Percentiles rank a stretch among this genome's conserved stretches.
Conservation (phyloP, 495 filamentous ascomycete genomes). For the Chaetomidium leptoderma region DNA sequence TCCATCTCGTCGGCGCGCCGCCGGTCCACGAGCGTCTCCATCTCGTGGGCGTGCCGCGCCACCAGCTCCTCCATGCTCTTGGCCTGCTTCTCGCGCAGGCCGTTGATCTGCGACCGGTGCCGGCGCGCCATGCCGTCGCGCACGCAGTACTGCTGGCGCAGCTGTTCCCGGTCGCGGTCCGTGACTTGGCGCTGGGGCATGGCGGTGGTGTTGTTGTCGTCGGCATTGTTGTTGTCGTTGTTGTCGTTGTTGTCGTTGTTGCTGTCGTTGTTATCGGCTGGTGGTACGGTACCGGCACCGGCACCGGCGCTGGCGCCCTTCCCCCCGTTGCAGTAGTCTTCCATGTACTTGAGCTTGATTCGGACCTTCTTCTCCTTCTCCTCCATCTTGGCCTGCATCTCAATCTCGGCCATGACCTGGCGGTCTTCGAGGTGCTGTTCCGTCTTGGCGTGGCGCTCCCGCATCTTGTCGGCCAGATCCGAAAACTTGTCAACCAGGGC, state of each 20-base stretch:
- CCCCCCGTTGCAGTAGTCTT: constrained; percentile 68
- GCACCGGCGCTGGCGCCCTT: constrained; percentile 2
- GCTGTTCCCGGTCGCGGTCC: constrained; percentile 54
- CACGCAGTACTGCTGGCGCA: constrained; percentile 65
- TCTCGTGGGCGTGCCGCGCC: constrained; percentile 60
- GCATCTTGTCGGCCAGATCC: constrained; percentile 45
- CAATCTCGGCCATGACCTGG: constrained; percentile 68
- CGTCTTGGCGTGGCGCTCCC: constrained; percentile 47
- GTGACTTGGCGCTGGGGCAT: constrained; percentile 50
- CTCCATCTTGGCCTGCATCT: constrained; percentile 46
- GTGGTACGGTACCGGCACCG: constrained; percentile 29
- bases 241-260: constrained; percentile 27
- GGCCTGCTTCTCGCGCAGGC: constrained; percentile 71
- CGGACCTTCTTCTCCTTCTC: constrained; percentile 56
- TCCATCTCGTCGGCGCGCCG: constrained; percentile 51
- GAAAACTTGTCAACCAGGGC: constrained; percentile 40
- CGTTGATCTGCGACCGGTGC: constrained; percentile 71
- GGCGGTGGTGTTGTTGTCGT: background rate
- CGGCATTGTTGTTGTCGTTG: background rate
- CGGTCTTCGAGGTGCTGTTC: constrained; percentile 65
- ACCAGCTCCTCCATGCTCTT: constrained; percentile 62
- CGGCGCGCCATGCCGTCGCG: constrained; percentile 66
- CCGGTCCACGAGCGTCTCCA: constrained; percentile 50
- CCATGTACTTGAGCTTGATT: constrained; percentile 74
- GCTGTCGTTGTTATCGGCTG: constrained; percentile 25